Conservation (phyloP, 1,284 basidiomycete genomes). For the Naganishia cerealis region DNA sequence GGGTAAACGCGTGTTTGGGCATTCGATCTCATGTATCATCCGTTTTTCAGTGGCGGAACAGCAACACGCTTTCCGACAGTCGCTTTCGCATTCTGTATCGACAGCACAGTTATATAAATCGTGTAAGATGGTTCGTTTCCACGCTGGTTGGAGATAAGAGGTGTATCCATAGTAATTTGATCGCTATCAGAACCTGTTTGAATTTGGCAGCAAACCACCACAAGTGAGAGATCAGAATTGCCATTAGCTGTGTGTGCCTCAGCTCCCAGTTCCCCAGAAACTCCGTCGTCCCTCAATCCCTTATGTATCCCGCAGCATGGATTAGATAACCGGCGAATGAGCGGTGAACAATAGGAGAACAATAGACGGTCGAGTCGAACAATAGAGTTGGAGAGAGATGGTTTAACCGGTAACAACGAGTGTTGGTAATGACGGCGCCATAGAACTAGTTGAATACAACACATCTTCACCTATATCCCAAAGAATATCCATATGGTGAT, state of each 20-base stretch:
- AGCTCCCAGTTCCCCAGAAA: too few species aligned
- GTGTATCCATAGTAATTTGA: background rate
- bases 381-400: too few species aligned
- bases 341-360: too few species aligned
- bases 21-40: background rate
- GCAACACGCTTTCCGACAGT: background rate
- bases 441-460: background rate
- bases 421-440: background rate
- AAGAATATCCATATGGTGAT: conserved; percentile 23
- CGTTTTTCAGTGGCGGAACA: background rate
- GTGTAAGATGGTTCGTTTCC: background rate
- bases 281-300: too few species aligned
- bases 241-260: too few species aligned
- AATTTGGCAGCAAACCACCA: too few species aligned
- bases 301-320: too few species aligned
- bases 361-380: too few species aligned
- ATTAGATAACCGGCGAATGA: too few species aligned
- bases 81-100: conserved; percentile 1
- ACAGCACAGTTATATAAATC: conserved; percentile 6
- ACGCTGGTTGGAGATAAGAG: background rate
- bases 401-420: too few species aligned
- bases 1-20: background rate
- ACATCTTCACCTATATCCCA: conserved; percentile 2
- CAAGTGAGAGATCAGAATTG: too few species aligned
- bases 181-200: too few species aligned